phyloP scores from a whole-genome alignment of 768 basidiomycete genomes.

The Neoboletus magnificus region DNA sequence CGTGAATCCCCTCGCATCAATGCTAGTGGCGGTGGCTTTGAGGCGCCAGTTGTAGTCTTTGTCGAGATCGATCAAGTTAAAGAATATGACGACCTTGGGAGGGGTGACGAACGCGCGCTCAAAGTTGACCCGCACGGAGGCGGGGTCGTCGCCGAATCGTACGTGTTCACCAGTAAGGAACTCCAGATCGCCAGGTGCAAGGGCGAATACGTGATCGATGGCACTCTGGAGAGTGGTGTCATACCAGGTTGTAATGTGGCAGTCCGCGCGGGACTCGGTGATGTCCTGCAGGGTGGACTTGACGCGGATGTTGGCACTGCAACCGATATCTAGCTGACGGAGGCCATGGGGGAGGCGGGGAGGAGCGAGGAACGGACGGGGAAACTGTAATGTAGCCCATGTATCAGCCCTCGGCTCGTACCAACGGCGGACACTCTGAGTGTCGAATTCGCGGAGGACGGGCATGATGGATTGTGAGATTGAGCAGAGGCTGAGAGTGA shows the following conservation, averaged over 20 bases:
- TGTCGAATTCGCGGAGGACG: constrained; percentile 13
- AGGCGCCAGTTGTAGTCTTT: constrained; percentile 8
- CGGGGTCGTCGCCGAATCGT: not conserved
- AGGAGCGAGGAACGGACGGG: constrained; percentile 11
- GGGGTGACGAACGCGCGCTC: constrained; percentile 15
- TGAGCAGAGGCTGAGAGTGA: not conserved
- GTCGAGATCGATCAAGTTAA: constrained; percentile 13
- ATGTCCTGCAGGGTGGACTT: constrained; percentile 3
- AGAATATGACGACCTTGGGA: constrained; percentile 15
- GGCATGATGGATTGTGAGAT: constrained; percentile 5
- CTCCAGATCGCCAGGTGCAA: constrained; percentile 10
- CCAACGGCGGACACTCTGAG: not conserved
- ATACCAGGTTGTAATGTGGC: constrained; percentile 2
- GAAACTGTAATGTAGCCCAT: constrained; percentile 5
- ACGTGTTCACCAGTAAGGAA: constrained; percentile 12
- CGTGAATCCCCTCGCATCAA: constrained; percentile 16
- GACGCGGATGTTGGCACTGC: constrained; percentile 8
- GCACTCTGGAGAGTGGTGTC: not conserved
- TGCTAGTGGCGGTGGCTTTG: not conserved
- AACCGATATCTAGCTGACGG: constrained; percentile 3
- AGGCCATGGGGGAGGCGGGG: constrained; percentile 20
- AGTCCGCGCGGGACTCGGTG: constrained; percentile 3
- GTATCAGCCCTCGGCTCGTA: constrained; percentile 2
- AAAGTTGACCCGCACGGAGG: constrained; percentile 7
- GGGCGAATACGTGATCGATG: not conserved